Conservation (phyloP, 2,329 filamentous ascomycete species). For the Aspergillus costaricaensis region DNA sequence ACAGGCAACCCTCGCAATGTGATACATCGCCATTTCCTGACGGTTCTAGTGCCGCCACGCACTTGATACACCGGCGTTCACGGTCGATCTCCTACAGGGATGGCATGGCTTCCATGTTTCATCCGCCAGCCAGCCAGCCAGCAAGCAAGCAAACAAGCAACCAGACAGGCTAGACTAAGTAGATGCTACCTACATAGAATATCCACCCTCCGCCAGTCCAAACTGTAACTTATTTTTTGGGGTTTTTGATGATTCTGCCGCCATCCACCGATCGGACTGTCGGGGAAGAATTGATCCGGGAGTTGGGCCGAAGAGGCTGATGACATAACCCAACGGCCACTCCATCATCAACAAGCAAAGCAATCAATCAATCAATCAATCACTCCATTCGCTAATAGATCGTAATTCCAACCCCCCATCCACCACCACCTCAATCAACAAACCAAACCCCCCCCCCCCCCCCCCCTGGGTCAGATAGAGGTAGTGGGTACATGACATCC, state of each 20-base stretch:
- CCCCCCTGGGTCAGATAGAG: conserved; percentile 65
- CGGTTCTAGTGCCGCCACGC: neutral
- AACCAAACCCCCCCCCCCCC: no score
- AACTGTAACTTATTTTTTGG: no score
- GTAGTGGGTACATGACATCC: conserved; percentile 63
- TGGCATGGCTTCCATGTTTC: neutral
- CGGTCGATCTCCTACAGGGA: neutral
- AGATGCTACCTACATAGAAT: neutral
- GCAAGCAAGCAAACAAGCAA: no score
- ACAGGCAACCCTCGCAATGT: neutral
- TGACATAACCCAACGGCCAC: conserved; percentile 61
- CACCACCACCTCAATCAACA: no score
- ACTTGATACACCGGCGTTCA: neutral
- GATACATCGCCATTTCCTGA: neutral
- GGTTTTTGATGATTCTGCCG: no score
- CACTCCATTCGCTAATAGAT: conserved; percentile 49
- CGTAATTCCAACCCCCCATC: no score
- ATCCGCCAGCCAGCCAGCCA: neutral
- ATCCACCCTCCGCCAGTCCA: no score
- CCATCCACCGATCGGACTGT: neutral
- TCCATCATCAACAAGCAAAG: conserved; percentile 56
- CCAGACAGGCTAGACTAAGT: neutral
- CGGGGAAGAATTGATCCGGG: neutral
- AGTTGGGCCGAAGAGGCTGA: neutral
- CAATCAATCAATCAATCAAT: neutral